Evolutionary conservation across 495 filamentous ascomycete species (phyloP), one percentile per base, ranked within the genome.

Genomic region (Hypoxylon crocopeplum): DNA sequence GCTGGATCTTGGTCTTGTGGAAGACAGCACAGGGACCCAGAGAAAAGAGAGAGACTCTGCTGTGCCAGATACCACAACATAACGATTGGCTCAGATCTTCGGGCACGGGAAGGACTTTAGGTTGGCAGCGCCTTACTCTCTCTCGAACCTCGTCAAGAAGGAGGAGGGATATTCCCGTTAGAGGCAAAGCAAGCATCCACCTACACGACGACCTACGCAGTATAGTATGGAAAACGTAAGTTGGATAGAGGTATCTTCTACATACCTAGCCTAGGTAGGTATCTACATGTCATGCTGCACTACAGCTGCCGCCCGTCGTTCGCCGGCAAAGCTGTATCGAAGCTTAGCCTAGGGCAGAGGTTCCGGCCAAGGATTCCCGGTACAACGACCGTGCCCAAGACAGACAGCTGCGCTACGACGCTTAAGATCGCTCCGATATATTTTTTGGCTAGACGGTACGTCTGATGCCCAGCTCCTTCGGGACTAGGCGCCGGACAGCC

Each of bases 31-130:
- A 55, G 60, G 44, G 50, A 30, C 42, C 49, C 45, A 34, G 33
- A 52, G 27, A 56, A n/a, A n/a, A n/a, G n/a, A n/a, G n/a, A n/a
- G n/a, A n/a, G n/a, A n/a, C n/a, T n/a, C n/a, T 32, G 51, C 47
- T 66, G 62, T 66, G 62, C 57, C 52, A 66, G 62, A 56, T 60
- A 41, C 62, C 62, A 66, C 62, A 42, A 56, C 62, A 61, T 61
- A 56, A 51, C 62, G 56, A 66, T 57, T 66, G 62, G 62, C 33
- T 64, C 50, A 64, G 61, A 64, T 64, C 61, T 46, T 58, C 55
- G 61, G 61, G 55, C 61, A 46, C 61, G 61, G 61, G 55, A 64
- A 59, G 54, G 33, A 37, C 36, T 47, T 27, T 27, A 29, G 38
- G 48, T 40, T 48, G 33, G 51, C 49, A 36, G 22, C 32, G 34